These are phyloP conservation scores for Rhodocollybia butyracea DNA, from an alignment of 768 basidiomycete species.

Conservation along the genomic window DNA sequence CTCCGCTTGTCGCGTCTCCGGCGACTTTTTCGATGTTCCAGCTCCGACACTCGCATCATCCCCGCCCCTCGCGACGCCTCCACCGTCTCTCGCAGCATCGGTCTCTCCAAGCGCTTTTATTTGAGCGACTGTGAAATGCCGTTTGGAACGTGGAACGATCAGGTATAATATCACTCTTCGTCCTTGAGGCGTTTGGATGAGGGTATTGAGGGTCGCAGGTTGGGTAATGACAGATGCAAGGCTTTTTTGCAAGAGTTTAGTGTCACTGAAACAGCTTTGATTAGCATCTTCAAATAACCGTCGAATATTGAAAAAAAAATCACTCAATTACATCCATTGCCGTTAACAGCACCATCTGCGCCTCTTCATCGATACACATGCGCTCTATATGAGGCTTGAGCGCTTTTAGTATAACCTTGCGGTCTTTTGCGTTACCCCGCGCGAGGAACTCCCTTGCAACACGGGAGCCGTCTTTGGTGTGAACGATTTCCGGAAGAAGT, in stretches of 20 bases:
- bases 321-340: slow-evolving; percentile 90
- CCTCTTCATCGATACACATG: slow-evolving; percentile 87
- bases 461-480: slow-evolving; percentile 89
- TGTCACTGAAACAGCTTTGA: slow-evolving; percentile 54
- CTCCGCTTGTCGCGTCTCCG: slow-evolving; percentile 60
- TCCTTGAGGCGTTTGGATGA: slow-evolving; percentile 67
- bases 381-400: slow-evolving; percentile 88
- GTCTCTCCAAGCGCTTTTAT: slow-evolving; percentile 71
- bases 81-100: slow-evolving; percentile 44
- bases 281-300: neutral
- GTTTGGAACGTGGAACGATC: slow-evolving; percentile 74
- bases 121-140: slow-evolving; percentile 86
- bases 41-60: neutral
- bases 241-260: slow-evolving; percentile 82
- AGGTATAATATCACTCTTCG: slow-evolving; percentile 82
- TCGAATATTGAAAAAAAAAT: slow-evolving; percentile 19
- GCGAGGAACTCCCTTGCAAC: slow-evolving; percentile 85
- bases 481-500: slow-evolving; percentile 86
- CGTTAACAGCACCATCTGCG: slow-evolving; percentile 86
- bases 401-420: slow-evolving; percentile 87
- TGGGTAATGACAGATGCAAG: slow-evolving; percentile 68
- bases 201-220: slow-evolving; percentile 40
- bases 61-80: neutral
- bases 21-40: slow-evolving; percentile 83
- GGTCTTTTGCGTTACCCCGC: slow-evolving; percentile 85